Percentiles rank a stretch among this genome's conserved stretches.
Evolutionary conservation across 2,329 filamentous ascomycete genomes (phyloP).

Genomic region (Blastomyces gilchristii): DNA sequence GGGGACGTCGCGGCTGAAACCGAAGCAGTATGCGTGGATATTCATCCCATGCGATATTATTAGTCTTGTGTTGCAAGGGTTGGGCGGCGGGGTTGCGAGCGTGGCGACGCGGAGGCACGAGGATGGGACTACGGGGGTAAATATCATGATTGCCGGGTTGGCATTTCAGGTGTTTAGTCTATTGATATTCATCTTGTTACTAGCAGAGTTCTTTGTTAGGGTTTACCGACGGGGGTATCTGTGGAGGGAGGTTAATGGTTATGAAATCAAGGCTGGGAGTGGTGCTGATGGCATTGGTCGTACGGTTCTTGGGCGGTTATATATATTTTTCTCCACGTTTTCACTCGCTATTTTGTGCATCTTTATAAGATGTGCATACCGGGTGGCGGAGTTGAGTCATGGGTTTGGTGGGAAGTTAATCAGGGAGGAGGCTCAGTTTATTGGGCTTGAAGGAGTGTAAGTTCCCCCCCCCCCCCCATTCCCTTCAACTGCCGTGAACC

Average conservation of each 20-base stretch:
- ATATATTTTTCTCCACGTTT: constrained; percentile 47
- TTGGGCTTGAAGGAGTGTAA: constrained; percentile 45
- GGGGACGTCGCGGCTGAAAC: constrained; percentile 33
- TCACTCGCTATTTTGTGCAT: constrained; percentile 51
- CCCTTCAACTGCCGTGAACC: background rate
- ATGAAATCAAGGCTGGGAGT: background rate
- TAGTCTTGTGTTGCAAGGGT: constrained; percentile 34
- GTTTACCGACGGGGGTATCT: background rate
- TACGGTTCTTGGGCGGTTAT: constrained; percentile 34
- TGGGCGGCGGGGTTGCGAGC: constrained; percentile 31
- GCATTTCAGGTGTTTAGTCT: constrained; percentile 34
- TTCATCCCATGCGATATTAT: constrained; percentile 36
- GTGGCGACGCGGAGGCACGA: constrained; percentile 13
- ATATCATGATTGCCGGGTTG: constrained; percentile 35
- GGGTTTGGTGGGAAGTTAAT: constrained; percentile 55
- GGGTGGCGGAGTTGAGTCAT: constrained; percentile 54
- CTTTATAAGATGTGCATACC: constrained; percentile 54
- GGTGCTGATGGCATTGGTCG: background rate
- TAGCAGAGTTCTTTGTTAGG: constrained; percentile 22
- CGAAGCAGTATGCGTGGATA: constrained; percentile 27
- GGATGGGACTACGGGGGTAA: constrained; percentile 22
- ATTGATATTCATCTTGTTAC: constrained; percentile 23
- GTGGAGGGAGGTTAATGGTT: background rate
- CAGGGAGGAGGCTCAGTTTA: constrained; percentile 45
- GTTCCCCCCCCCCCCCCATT: background rate